phyloP scores from a whole-genome alignment of 2,329 filamentous ascomycete genomes.

The Simplicillium aogashimaense region DNA sequence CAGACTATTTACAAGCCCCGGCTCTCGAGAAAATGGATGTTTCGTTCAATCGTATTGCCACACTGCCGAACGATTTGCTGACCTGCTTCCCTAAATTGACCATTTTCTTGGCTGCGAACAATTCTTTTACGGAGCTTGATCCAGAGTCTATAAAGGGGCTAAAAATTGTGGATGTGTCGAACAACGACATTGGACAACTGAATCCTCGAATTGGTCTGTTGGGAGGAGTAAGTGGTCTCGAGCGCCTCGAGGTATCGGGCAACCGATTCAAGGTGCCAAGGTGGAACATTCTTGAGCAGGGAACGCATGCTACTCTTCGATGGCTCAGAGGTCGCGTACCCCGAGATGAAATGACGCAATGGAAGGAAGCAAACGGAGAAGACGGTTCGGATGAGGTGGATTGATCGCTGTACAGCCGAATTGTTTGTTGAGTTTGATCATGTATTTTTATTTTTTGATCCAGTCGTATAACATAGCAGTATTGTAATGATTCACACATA shows the following conservation, averaged over 20 bases:
- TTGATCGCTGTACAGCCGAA: no score
- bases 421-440: no score
- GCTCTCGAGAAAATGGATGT: conserved; percentile 68
- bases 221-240: conserved; percentile 47
- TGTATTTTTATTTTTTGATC: no score
- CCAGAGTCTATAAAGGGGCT: conserved; percentile 67
- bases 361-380: conserved; percentile 36
- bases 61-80: conserved; percentile 54
- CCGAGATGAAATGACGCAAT: conserved; percentile 45
- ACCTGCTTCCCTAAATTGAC: conserved; percentile 59
- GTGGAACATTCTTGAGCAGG: conserved; percentile 74
- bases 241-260: conserved; percentile 67
- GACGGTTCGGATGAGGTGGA: conserved; percentile 11
- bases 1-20: conserved; percentile 60
- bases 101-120: conserved; percentile 67
- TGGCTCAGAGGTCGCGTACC: conserved; percentile 75
- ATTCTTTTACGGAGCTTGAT: conserved; percentile 63
- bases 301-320: conserved; percentile 72
- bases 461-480: no score
- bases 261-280: conserved; percentile 84
- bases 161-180: conserved; percentile 64
- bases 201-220: conserved; percentile 74
- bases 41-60: conserved; percentile 69
- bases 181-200: conserved; percentile 76
- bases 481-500: no score